These are phyloP conservation scores for Neofusicoccum parvum DNA, from an alignment of 2,329 filamentous ascomycete genomes.

Conservation along the genomic window DNA sequence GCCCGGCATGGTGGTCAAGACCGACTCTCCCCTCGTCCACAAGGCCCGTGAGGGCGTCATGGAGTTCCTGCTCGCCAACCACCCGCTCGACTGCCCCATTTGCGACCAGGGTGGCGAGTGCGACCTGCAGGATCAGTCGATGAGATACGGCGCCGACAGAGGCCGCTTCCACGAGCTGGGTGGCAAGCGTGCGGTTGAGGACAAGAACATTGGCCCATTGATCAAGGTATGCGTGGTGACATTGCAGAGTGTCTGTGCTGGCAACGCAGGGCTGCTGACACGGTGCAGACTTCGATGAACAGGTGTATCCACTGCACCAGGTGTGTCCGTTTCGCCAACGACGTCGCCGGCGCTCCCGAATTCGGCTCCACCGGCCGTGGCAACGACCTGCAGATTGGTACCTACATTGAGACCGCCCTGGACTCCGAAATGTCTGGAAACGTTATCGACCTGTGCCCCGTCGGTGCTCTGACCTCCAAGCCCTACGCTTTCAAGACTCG, in stretches of 20 bases:
- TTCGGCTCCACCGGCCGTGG: slow-evolving; percentile 92
- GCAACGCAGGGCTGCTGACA: slow-evolving; percentile 30
- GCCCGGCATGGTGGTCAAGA: slow-evolving; percentile 99
- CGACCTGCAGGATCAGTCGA: slow-evolving; percentile 98
- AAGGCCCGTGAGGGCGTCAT: slow-evolving; percentile 98
- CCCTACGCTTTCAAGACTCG: slow-evolving; percentile 96
- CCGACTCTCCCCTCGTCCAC: slow-evolving; percentile 91
- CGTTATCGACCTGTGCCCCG: slow-evolving; percentile 96
- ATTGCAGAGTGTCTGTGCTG: background rate
- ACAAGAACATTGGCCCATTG: slow-evolving; percentile 97
- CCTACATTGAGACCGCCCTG: slow-evolving; percentile 91
- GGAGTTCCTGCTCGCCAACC: slow-evolving; percentile 97
- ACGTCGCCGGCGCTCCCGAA: slow-evolving; percentile 93
- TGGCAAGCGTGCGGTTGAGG: slow-evolving; percentile 96
- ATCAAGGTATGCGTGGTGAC: slow-evolving; percentile 65
- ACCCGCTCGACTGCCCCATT: slow-evolving; percentile 93
- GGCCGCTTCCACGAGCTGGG: slow-evolving; percentile 94
- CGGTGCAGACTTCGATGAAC: slow-evolving; percentile 86
- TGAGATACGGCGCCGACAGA: slow-evolving; percentile 95
- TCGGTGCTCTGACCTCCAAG: slow-evolving; percentile 94
- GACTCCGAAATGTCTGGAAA: slow-evolving; percentile 96
- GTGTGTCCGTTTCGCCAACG: slow-evolving; percentile 96
- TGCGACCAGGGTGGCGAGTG: slow-evolving; percentile 99
- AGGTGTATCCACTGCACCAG: slow-evolving; percentile 98
- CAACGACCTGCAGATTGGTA: slow-evolving; percentile 97